Base-by-base conservation (phyloP, 371 early-diverging fungal species). In the Blastocladiella emersonii region DNA sequence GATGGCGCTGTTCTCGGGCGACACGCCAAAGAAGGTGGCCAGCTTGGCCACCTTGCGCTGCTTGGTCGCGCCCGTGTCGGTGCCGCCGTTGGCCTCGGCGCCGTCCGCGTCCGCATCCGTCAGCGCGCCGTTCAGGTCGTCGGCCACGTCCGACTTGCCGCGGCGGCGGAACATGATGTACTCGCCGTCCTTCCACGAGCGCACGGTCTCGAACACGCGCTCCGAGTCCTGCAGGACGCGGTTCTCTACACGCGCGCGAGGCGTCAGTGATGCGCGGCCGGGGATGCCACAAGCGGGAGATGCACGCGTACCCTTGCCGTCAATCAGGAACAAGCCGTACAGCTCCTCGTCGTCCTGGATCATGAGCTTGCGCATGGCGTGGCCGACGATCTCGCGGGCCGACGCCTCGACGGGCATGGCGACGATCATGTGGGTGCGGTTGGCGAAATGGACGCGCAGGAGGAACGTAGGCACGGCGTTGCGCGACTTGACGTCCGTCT, bases 381-480 rank as follows among this genome's bases (percentile, higher is more conserved):
- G 37, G 30, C 21, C 7, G 12, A 30, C 25, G 17, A 59, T 43
- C 8, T 59, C 37, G 19, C 15, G 32, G 1, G 37, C 37, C 59
- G 35, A 15, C 21, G 59, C 25, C 15, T 37, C 44, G 37, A 59
- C 15, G 13, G 59, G 59, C 25, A 34, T 37, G 41, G 37, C 59
- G 15, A 59, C 41, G 10, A 37, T 41, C 27, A 43, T 59, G 59
- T 59, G 43, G 30, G 59, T 59, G 10, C 10, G 8, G 59, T 59
- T 59, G 41, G 43, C 59, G 8, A 59, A 59, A 17, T 59, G 37
- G 37, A 59, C 21, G 37, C 59, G 59, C 25, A 59, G 41, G 25
- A 43, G 23, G 37, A 59, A 59, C 30, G 53, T 51, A 1, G 53
- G 53, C 10, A 48, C 48, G 23, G 48, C 21, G 19, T 48, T 39